Percentiles rank a stretch among this genome's conserved stretches.
Evolutionary conservation across 2,329 filamentous ascomycete genomes (phyloP).

Genomic region (Tolypocladium ophioglossoides): DNA sequence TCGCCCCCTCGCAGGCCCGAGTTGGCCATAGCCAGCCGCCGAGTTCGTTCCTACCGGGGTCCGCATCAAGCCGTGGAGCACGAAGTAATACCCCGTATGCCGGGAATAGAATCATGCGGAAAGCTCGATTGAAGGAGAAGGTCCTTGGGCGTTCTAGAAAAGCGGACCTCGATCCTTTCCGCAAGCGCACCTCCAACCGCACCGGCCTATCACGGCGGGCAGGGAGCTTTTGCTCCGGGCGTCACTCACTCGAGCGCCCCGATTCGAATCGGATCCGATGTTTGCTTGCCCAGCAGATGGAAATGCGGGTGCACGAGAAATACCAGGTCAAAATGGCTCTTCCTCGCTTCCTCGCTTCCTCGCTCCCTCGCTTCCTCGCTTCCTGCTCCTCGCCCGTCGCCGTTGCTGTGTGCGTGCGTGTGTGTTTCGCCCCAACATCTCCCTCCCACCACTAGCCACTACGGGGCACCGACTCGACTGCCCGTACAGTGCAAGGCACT

Average conservation of each 20-base stretch:
- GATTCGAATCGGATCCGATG: conserved; percentile 1
- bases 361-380: not conserved
- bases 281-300: conserved; percentile 2
- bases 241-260: not conserved
- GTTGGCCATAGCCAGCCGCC: not conserved
- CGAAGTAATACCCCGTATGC: no score
- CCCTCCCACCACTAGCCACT: not conserved
- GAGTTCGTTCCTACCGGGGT: not conserved
- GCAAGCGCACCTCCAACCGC: conserved; percentile 1
- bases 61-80: not conserved
- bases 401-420: not conserved
- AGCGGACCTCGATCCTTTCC: conserved; percentile 4
- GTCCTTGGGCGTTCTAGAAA: conserved; percentile 4
- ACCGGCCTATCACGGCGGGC: conserved; percentile 2
- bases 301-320: conserved; percentile 3
- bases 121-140: not conserved
- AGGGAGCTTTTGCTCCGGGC: conserved; percentile 7
- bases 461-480: not conserved
- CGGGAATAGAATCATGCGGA: no score
- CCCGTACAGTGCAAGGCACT: not conserved
- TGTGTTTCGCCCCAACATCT: not conserved
- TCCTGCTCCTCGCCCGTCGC: not conserved
- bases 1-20: not conserved
- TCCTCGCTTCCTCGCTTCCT: not conserved
- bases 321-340: conserved; percentile 2